Percentiles rank a stretch among this genome's conserved stretches.
phyloP scores from a whole-genome alignment of 768 basidiomycete species.

The Amylocystis lapponica region DNA sequence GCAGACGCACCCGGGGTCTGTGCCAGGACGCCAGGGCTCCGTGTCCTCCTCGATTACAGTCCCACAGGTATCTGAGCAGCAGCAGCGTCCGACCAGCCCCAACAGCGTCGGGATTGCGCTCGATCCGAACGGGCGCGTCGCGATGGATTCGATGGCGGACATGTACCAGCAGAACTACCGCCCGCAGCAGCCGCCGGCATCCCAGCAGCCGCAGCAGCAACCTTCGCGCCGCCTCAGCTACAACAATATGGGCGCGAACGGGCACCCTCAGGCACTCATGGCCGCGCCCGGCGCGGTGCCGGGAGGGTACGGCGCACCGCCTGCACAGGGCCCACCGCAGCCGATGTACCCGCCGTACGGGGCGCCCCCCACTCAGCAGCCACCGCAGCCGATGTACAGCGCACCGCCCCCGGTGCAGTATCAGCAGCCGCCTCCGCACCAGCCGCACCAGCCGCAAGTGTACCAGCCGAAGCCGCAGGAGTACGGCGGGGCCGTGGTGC shows the following conservation, averaged over 20 bases:
- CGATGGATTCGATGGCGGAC: slow-evolving; percentile 75
- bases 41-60: slow-evolving; percentile 23
- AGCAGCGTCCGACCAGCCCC: slow-evolving; percentile 59
- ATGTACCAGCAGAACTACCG: slow-evolving; percentile 27
- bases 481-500: slow-evolving; percentile 11
- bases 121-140: slow-evolving; percentile 74
- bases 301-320: slow-evolving; percentile 11
- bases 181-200: slow-evolving; percentile 10
- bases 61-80: slow-evolving; percentile 18
- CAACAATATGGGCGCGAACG: slow-evolving; percentile 14
- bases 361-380: slow-evolving; percentile 11
- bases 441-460: slow-evolving; percentile 23
- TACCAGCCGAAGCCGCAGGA: slow-evolving; percentile 11
- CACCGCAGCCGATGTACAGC: slow-evolving; percentile 23
- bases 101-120: slow-evolving; percentile 80
- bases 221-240: slow-evolving; percentile 15
- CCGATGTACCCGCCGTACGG: slow-evolving; percentile 25
- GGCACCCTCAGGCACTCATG: slow-evolving; percentile 24
- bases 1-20: slow-evolving; percentile 10
- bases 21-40: slow-evolving; percentile 30
- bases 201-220: slow-evolving; percentile 18
- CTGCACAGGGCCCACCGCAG: slow-evolving; percentile 15
- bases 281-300: slow-evolving; percentile 17
- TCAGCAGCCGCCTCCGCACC: slow-evolving; percentile 9
- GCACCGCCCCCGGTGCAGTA: slow-evolving; percentile 23